Evolutionary conservation across 1,284 basidiomycete genomes (phyloP), one percentile per base, ranked within the genome.

Genomic region (Anthracocystis panici-leucophaei): DNA sequence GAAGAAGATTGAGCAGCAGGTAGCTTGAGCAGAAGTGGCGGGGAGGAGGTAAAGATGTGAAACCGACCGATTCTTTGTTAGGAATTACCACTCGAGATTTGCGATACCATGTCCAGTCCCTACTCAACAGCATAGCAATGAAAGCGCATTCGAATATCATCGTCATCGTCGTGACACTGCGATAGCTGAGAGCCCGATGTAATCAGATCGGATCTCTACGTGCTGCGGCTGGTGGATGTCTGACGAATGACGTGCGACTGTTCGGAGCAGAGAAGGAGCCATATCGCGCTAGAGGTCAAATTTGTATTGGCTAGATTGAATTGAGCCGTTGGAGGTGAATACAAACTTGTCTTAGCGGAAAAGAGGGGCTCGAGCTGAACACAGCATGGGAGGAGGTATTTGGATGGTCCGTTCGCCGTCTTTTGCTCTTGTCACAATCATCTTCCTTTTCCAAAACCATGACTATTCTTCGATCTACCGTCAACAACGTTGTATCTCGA

Each of bases 321-420:
- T 29, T 29, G 9, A 27, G 46, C 27, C n/a, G n/a, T n/a, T 29
- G 46, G 25, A 29, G 50, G 35, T 40, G 8, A 20, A 35, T 23
- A 52, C 31, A 52, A 35, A 38, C 8, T 41, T 49, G 23, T 31
- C n/a, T n/a, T n/a, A n/a, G n/a, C n/a, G n/a, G n/a, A n/a, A n/a
- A n/a, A n/a, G n/a, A n/a, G n/a, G n/a, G n/a, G n/a, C n/a, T n/a
- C n/a, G n/a, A n/a, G n/a, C n/a, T n/a, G n/a, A n/a, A n/a, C n/a
- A n/a, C n/a, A n/a, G n/a, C n/a, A n/a, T n/a, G n/a, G n/a, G n/a
- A n/a, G n/a, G n/a, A n/a, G n/a, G n/a, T n/a, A n/a, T 18, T 20
- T 48, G 42, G n/a, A 21, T 68, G 65, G 66, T 68, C 56, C 60
- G 66, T 68, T 68, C 56, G 56, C 65, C 54, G 53, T 31, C n/a